Conservation (phyloP, 1,139 yeast species). For the Pichia inconspicua region DNA sequence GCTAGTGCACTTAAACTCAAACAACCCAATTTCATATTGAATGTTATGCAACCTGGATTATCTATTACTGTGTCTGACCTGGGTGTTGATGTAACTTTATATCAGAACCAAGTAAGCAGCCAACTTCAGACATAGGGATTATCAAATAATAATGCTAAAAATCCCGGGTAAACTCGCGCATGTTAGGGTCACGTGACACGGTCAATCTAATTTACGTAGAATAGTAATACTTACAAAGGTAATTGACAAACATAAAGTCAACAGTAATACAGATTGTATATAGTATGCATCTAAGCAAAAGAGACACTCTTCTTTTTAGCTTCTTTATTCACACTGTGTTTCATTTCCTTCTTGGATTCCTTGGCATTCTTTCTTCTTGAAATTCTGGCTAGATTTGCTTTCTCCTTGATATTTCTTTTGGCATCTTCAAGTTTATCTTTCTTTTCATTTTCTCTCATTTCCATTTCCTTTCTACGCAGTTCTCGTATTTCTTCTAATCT, state of each 20-base stretch:
- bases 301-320: constrained; percentile 29
- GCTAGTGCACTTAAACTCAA: not conserved
- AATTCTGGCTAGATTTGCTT: constrained; percentile 60
- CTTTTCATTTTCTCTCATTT: constrained; percentile 69
- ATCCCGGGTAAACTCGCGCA: not conserved
- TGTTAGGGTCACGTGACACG: not conserved
- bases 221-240: too few species aligned
- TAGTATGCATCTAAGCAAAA: constrained; percentile 21
- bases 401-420: constrained; percentile 67
- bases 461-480: constrained; percentile 77
- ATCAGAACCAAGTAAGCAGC: not conserved
- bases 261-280: too few species aligned
- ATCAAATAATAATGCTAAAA: not conserved
- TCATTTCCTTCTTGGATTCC: constrained; percentile 32
- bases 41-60: not conserved
- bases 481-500: constrained; percentile 88
- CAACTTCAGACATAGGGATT: not conserved
- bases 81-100: too few species aligned
- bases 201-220: too few species aligned
- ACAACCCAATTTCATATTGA: not conserved
- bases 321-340: constrained; percentile 27
- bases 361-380: constrained; percentile 65
- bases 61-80: not conserved
- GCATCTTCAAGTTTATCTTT: constrained; percentile 63
- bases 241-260: too few species aligned